Evolutionary conservation across 2,329 filamentous ascomycete genomes (phyloP).

Genomic region (Didymella pomorum): DNA sequence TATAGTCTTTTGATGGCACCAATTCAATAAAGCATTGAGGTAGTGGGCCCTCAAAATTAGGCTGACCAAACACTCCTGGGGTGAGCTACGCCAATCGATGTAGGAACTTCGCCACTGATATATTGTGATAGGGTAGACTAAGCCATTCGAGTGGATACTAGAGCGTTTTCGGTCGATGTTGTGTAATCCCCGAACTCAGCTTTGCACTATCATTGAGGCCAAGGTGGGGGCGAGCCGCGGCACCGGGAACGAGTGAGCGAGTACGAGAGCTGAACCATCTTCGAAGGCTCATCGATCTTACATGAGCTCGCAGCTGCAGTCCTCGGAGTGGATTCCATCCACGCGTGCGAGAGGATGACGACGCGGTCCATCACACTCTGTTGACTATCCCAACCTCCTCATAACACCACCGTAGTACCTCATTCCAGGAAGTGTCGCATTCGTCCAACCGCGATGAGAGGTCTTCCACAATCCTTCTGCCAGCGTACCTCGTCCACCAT

Average conservation of each 20-base stretch:
- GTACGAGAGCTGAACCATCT: neutral
- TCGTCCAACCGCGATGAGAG: neutral
- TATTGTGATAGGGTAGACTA: neutral
- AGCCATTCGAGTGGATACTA: neutral
- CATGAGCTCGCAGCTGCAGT: too few relatives aligned
- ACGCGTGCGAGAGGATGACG: too few relatives aligned
- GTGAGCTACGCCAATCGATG: too few relatives aligned
- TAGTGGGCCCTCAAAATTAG: too few relatives aligned
- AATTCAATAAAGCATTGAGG: too few relatives aligned
- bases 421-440: neutral
- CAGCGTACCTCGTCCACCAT: neutral
- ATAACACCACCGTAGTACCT: neutral
- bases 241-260: neutral
- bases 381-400: too few relatives aligned
- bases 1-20: neutral
- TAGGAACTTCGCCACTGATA: neutral
- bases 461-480: neutral
- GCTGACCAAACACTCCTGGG: too few relatives aligned
- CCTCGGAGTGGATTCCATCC: too few relatives aligned
- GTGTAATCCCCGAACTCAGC: neutral
- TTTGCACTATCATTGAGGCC: neutral
- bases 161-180: neutral
- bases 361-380: too few relatives aligned
- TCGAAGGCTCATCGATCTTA: too few relatives aligned
- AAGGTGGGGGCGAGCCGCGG: too few relatives aligned